phyloP scores from a whole-genome alignment of 2,329 filamentous ascomycete species.

The Verticillium albo-atrum region DNA sequence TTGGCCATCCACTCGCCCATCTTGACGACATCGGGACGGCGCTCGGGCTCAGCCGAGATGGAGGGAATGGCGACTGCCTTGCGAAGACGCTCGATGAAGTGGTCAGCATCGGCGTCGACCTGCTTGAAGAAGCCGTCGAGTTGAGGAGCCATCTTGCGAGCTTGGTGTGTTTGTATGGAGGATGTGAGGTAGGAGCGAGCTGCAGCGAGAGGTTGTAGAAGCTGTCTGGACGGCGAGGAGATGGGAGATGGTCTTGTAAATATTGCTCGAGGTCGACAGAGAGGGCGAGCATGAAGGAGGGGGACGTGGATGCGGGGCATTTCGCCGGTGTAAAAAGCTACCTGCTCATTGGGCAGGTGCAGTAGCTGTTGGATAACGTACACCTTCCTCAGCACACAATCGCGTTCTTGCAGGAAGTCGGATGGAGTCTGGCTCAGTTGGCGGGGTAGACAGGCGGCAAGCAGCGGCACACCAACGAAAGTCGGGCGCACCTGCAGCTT shows the following conservation, averaged over 20 bases:
- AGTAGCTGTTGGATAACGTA: neutral
- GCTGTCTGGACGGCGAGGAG: slow-evolving; percentile 9
- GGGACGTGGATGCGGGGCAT: slow-evolving; percentile 43
- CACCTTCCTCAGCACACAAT: neutral
- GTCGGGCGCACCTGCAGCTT: neutral
- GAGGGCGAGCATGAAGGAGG: slow-evolving; percentile 18
- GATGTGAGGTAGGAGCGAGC: slow-evolving; percentile 46
- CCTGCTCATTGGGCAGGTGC: slow-evolving; percentile 3
- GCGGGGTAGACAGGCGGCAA: slow-evolving; percentile 2
- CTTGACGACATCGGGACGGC: slow-evolving; percentile 86
- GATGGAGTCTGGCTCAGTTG: neutral
- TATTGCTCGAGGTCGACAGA: slow-evolving; percentile 1
- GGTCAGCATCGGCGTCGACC: slow-evolving; percentile 73
- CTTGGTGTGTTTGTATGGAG: slow-evolving; percentile 52
- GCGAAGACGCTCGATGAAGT: slow-evolving; percentile 85
- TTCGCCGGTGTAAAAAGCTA: slow-evolving; percentile 13
- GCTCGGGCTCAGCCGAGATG: slow-evolving; percentile 84
- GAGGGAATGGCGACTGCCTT: slow-evolving; percentile 96
- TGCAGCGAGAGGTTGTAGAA: slow-evolving; percentile 3
- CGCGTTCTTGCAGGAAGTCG: neutral
- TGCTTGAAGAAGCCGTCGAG: slow-evolving; percentile 91
- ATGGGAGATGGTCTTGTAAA: slow-evolving; percentile 8
- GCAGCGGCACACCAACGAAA: neutral
- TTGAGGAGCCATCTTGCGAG: slow-evolving; percentile 79
- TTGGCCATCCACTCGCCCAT: slow-evolving; percentile 90